Base-by-base conservation (phyloP, 1,284 basidiomycete genomes). In the Ceratobasidium papillatum region DNA sequence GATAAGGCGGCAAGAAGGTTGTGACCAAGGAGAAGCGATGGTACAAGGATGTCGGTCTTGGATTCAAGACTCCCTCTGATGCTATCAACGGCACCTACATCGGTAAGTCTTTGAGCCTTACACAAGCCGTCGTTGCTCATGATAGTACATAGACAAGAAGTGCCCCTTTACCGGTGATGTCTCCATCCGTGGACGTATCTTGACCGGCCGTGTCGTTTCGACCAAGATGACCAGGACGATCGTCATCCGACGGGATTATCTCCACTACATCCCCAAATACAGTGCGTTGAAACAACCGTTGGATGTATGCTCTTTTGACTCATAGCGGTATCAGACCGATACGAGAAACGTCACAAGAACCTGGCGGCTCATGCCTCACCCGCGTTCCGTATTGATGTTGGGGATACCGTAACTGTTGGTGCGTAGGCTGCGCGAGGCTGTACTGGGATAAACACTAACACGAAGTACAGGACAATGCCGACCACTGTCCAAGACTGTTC, bases 161-260 rank as follows among this genome's bases (percentile, higher is more conserved):
- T 99, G 96, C 88, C 96, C 96, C 63, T 98, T 97, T 89, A 96
- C 94, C 79, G 94, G 96, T 78, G 87, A 95, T 79, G 87, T 98
- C 80, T 99, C 98, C 75, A 99, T 99, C 85, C 97, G 98, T 84
- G 98, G 98, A 77, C 97, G 98, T 82, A 99, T 99, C 86, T 87
- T 99, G 79, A 97, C 95, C 76, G 98, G 98, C 84, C 94, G 93
- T 83, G 96, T 99, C 79, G 87, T 99, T 76, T 99, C 97, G 78
- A 98, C 96, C 66, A 99, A 99, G 90, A 99, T 99, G 98, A 98
- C 93, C 84, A 95, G 98, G 82, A 99, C 98, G 77, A 89, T 99
- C 83, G 91, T 99, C 86, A 96, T 99, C 86, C 96, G 98, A 79
- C 89, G 98, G 82, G 98, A 99, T 84, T 99, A 99, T 85, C 91